Conservation (phyloP, 1,284 basidiomycete genomes). For the Mycosarcoma mackinlayi region DNA sequence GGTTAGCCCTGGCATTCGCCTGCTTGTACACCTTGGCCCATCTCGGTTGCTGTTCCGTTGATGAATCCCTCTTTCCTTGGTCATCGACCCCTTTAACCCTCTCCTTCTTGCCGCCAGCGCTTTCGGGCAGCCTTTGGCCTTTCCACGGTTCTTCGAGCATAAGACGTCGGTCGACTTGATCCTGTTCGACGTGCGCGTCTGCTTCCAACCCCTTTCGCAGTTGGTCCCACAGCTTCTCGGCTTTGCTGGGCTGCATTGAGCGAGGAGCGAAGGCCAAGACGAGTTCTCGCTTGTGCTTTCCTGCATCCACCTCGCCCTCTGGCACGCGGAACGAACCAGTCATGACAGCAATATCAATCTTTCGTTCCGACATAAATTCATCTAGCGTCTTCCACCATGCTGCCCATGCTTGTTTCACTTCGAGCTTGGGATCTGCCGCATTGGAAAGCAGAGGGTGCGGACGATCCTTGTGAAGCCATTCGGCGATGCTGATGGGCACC, state of each 20-base stretch:
- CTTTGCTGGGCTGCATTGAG: conserved; percentile 15
- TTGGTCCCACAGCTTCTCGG: conserved; percentile 24
- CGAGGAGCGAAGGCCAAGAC: conserved; percentile 43
- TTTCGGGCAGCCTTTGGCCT: conserved; percentile 44
- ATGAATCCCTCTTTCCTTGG: conserved; percentile 21
- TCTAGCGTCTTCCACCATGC: conserved; percentile 53
- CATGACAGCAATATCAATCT: conserved; percentile 55
- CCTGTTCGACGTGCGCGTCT: conserved; percentile 25
- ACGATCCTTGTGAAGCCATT: conserved; percentile 56
- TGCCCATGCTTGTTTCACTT: conserved; percentile 48
- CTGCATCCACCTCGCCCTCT: conserved; percentile 38
- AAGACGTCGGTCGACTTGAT: conserved; percentile 26
- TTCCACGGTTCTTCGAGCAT: conserved; percentile 57
- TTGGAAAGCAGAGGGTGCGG: conserved; percentile 2
- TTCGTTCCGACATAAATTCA: conserved; percentile 51
- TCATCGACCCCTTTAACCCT: conserved; percentile 44
- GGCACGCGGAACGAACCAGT: conserved; percentile 51
- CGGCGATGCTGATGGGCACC: conserved; percentile 51
- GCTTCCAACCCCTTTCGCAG: conserved; percentile 35
- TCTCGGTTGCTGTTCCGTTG: conserved; percentile 4
- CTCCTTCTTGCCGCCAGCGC: conserved; percentile 51
- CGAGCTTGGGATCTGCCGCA: conserved; percentile 24
- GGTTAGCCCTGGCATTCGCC: conserved; percentile 58
- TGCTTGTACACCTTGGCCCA: conserved; percentile 58
- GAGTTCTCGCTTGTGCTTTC: conserved; percentile 58